Percentiles rank a stretch among this genome's conserved stretches.
These are phyloP conservation scores for Phaseolus coccineus DNA, from an alignment of 331 rosid genomes.

Conservation along the genomic window DNA sequence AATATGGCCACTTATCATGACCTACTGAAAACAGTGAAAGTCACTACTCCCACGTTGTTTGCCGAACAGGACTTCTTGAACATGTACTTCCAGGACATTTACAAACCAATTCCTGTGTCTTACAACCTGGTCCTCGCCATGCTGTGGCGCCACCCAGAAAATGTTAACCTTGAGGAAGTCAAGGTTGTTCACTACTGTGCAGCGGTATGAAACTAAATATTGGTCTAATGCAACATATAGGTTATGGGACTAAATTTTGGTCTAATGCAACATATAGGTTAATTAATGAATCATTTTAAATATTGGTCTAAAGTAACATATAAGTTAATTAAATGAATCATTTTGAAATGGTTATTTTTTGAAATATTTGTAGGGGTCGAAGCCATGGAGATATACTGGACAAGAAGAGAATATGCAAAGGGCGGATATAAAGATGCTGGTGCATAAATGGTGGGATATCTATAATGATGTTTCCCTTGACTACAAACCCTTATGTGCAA, in stretches of 20 bases:
- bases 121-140: slow-evolving; percentile 83
- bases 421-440: slow-evolving; percentile 82
- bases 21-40: slow-evolving; percentile 56
- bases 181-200: slow-evolving; percentile 88
- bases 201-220: slow-evolving; percentile 43
- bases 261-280: not conserved
- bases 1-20: slow-evolving; percentile 54
- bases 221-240: not conserved
- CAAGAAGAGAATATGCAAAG: slow-evolving; percentile 87
- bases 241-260: too few species aligned
- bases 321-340: not conserved
- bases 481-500: slow-evolving; percentile 42
- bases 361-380: slow-evolving; percentile 66
- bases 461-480: slow-evolving; percentile 72
- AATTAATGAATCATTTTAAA: not conserved
- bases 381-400: slow-evolving; percentile 95
- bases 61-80: slow-evolving; percentile 92
- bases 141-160: slow-evolving; percentile 93
- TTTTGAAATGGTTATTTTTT: not conserved
- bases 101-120: slow-evolving; percentile 63
- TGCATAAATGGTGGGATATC: slow-evolving; percentile 84
- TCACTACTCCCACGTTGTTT: slow-evolving; percentile 74
- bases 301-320: not conserved
- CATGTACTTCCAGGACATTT: slow-evolving; percentile 67
- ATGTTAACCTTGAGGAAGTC: slow-evolving; percentile 62